phyloP scores from a whole-genome alignment of 148 eudicot species.

The Diospyros lotus region DNA sequence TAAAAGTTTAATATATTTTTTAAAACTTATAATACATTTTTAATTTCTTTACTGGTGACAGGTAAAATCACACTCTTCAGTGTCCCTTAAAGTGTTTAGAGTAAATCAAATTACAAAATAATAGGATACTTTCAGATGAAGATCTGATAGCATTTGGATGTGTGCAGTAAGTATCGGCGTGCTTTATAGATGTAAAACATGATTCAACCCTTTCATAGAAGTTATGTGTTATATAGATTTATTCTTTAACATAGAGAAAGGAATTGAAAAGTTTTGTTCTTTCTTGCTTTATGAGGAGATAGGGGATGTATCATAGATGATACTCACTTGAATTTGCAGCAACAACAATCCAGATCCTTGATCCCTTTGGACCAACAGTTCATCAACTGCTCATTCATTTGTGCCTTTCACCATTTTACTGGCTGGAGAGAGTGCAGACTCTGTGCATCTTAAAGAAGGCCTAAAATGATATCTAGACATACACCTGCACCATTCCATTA shows the following conservation, averaged over 20 bases:
- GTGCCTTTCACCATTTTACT: background rate
- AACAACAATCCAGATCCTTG: background rate
- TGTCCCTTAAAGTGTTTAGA: no score
- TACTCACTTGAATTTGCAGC: background rate
- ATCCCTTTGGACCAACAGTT: background rate
- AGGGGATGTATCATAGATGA: background rate
- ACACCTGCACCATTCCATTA: background rate
- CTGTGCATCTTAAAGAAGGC: background rate
- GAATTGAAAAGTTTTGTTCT: background rate
- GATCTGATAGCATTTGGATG: no score
- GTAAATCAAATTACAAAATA: no score
- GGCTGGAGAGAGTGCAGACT: background rate
- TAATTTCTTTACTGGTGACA: no score
- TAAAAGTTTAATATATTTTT: no score
- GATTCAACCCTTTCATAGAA: no score
- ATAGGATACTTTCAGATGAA: no score
- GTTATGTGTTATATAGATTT: no score
- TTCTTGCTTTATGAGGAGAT: constrained; percentile 4
- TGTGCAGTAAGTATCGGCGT: no score
- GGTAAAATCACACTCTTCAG: no score
- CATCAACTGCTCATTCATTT: background rate
- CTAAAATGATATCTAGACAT: background rate
- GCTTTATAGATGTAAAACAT: no score
- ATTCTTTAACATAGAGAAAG: background rate
- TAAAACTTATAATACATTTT: no score